Conservation (phyloP, 2,329 filamentous ascomycete genomes). For the Alternaria sp. region DNA sequence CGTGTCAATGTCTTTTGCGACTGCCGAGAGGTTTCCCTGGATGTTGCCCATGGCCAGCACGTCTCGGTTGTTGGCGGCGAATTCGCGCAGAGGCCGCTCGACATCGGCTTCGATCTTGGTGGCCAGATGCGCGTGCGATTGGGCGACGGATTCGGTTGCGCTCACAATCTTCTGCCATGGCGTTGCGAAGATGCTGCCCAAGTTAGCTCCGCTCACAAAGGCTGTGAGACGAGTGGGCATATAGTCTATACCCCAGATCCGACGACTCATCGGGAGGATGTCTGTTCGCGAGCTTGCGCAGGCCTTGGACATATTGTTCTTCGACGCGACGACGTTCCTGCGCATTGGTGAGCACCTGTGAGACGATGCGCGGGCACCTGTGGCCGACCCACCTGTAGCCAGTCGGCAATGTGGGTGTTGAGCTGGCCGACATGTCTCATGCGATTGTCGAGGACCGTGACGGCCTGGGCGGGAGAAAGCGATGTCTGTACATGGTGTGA, state of each 20-base stretch:
- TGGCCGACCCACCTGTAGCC: conserved; percentile 79
- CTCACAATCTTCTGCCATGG: conserved; percentile 90
- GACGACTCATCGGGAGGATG: conserved; percentile 77
- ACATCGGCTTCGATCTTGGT: conserved; percentile 87
- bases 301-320: conserved; percentile 82
- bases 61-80: conserved; percentile 74
- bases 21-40: conserved; percentile 77
- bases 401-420: conserved; percentile 93
- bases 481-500: conserved; percentile 67
- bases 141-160: conserved; percentile 80
- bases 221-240: neutral
- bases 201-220: conserved; percentile 41
- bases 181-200: conserved; percentile 79
- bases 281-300: conserved; percentile 81
- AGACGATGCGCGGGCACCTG: conserved; percentile 10
- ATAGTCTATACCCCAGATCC: conserved; percentile 79
- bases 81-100: conserved; percentile 81
- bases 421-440: conserved; percentile 85
- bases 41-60: conserved; percentile 82
- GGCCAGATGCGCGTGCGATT: conserved; percentile 82
- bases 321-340: conserved; percentile 94
- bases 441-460: conserved; percentile 82
- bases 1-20: conserved; percentile 85
- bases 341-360: conserved; percentile 33
- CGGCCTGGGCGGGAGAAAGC: conserved; percentile 83